These are phyloP conservation scores for Amanita rubescens DNA, from an alignment of 768 basidiomycete genomes.

Conservation along the genomic window DNA sequence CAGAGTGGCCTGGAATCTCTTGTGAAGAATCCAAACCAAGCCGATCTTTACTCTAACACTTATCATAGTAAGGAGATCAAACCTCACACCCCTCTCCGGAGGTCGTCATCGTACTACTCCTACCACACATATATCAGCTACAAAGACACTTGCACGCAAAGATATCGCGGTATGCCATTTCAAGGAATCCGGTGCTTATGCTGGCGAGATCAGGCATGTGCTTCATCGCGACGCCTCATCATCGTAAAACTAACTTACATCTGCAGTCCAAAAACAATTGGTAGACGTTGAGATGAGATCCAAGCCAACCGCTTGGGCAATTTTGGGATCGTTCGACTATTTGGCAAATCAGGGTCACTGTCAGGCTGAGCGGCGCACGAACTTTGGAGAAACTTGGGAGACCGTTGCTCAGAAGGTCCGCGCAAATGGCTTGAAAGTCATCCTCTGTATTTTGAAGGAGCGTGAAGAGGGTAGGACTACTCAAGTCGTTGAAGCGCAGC, in stretches of 20 bases:
- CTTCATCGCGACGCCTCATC: background rate
- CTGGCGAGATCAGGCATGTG: slow-evolving; percentile 86
- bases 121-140: slow-evolving; percentile 74
- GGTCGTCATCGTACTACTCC: slow-evolving; percentile 93
- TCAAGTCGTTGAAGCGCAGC: slow-evolving; percentile 74
- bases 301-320: slow-evolving; percentile 20
- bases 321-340: slow-evolving; percentile 3
- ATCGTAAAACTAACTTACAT: slow-evolving; percentile 18
- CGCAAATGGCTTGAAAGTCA: slow-evolving; percentile 71
- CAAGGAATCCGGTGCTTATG: slow-evolving; percentile 84
- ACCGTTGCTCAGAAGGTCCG: slow-evolving; percentile 81
- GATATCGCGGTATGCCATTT: slow-evolving; percentile 74
- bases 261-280: slow-evolving; percentile 65
- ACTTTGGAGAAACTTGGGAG: slow-evolving; percentile 85
- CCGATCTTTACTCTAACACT: slow-evolving; percentile 61
- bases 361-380: slow-evolving; percentile 88
- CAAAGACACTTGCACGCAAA: slow-evolving; percentile 53
- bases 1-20: slow-evolving; percentile 58
- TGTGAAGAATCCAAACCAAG: slow-evolving; percentile 66
- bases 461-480: slow-evolving; percentile 75
- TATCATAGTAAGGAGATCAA: slow-evolving; percentile 8
- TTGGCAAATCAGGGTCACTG: slow-evolving; percentile 62
- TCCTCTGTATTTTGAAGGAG: slow-evolving; percentile 88
- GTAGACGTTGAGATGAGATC: slow-evolving; percentile 82
- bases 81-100: slow-evolving; percentile 37